Evolutionary conservation across 23 red algal genomes (phyloP).

Genomic region (Cyanidiococcus yangmingshanensis): DNA sequence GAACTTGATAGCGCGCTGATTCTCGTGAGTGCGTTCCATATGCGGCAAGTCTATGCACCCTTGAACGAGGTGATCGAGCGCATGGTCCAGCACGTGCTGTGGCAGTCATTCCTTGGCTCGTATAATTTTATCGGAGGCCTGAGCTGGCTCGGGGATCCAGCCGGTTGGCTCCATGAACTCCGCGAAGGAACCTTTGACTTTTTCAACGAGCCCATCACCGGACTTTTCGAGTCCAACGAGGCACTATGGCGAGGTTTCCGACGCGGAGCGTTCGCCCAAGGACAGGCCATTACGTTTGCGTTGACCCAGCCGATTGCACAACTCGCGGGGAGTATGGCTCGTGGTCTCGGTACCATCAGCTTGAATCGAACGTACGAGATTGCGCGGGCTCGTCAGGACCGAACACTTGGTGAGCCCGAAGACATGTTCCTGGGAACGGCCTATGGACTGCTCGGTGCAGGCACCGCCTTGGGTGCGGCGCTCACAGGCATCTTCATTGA

Average conservation of each 20-base stretch:
- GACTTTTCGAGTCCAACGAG: slow-evolving; percentile 1
- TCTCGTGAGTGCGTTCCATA: slow-evolving; percentile 4
- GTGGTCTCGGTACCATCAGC: slow-evolving; percentile 6
- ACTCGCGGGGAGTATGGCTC: slow-evolving; percentile 1
- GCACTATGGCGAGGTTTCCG: slow-evolving; percentile 11
- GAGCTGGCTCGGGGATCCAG: slow-evolving; percentile 13
- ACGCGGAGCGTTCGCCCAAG: background rate
- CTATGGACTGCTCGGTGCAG: background rate
- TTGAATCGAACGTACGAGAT: background rate
- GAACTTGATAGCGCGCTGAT: slow-evolving; percentile 1
- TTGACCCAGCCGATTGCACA: background rate
- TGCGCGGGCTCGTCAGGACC: background rate
- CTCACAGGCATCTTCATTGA: slow-evolving; percentile 1
- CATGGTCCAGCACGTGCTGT: slow-evolving; percentile 12
- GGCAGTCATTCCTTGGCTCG: slow-evolving; percentile 15
- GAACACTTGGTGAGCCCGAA: slow-evolving; percentile 7
- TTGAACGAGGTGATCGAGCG: background rate
- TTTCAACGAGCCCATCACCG: slow-evolving; percentile 13
- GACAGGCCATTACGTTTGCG: slow-evolving; percentile 7
- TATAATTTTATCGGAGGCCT: slow-evolving; percentile 1
- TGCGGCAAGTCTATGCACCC: slow-evolving; percentile 4
- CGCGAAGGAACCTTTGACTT: slow-evolving; percentile 14
- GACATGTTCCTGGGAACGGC: background rate
- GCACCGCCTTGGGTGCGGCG: background rate
- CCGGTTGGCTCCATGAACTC: background rate